Evolutionary conservation across 306 rosid genomes (phyloP), one percentile per base, ranked within the genome.

Genomic region (Acacia crassicarpa): DNA sequence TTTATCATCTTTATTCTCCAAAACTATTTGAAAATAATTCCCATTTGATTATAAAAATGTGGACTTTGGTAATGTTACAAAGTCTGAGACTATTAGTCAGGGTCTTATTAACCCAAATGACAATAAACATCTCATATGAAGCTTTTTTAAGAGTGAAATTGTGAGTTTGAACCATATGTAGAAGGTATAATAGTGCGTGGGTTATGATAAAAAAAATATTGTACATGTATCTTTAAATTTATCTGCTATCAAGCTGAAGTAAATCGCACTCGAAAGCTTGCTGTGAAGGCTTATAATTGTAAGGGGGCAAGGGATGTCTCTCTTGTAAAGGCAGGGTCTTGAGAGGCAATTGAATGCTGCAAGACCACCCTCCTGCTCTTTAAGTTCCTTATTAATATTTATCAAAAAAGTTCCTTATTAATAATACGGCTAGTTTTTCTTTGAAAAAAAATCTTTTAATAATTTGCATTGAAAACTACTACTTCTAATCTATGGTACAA

Each of bases 261-360:
- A 90, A 81, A 84, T 93, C 97, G 0, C 94, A 89, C 77, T 85
- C 83, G 67, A 95, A 91, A 54, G 98, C 95, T 59, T 78, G 82
- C 82, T 93, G 89, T 1, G 98, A 93, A n/a, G 98, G 99, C 41
- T 90, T 79, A 66, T 90, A 95, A 20, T 90, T 82, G 0, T 43
- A 43, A 8, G 9, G 40, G 40, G 40, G 40, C 40, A 35, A 35
- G 7, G 41, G 41, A 6, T 38, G 8, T 38, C 41, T 38, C 41
- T 38, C 8, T 38, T 38, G 95, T 93, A 33, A 95, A 93, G 27
- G 91, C 86, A 54, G 93, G 95, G 89, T 89, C 97, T 45, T 85
- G 88, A n/a, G 88, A n/a, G 98, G 95, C 85, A 54, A 89, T 85
- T 77, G 94, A 80, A 76, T 86, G 87, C 88, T 85, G 89, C 82